Conservation (phyloP, 345 rosid genomes). For the Linum usitatissimum region DNA sequence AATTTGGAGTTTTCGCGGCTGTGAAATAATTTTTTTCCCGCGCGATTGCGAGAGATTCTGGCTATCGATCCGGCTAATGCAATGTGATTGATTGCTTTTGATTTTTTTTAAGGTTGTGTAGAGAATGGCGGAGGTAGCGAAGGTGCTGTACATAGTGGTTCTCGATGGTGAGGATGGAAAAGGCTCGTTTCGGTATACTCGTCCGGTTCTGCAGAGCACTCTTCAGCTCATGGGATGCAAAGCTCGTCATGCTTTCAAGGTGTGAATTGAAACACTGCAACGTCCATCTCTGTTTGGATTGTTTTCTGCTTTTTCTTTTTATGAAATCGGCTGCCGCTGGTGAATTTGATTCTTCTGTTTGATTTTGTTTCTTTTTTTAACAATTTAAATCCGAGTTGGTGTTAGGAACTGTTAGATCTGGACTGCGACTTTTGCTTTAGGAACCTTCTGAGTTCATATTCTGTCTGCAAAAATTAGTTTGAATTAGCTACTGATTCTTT, state of each 20-base stretch:
- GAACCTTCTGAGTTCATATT: neutral
- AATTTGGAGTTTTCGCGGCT: neutral
- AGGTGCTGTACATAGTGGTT: constrained; percentile 78
- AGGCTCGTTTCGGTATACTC: constrained; percentile 73
- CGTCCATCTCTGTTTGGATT: neutral
- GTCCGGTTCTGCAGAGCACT: constrained; percentile 83
- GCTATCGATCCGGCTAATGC: neutral
- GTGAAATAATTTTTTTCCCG: neutral
- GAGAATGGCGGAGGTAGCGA: constrained; percentile 56
- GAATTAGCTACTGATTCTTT: neutral
- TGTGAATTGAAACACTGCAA: constrained; percentile 5
- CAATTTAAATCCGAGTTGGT: neutral
- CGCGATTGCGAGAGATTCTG: neutral
- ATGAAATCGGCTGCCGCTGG: neutral
- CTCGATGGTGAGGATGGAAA: constrained; percentile 41
- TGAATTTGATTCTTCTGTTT: neutral
- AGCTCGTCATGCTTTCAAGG: constrained; percentile 97
- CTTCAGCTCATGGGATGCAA: constrained; percentile 98
- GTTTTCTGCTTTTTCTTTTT: neutral
- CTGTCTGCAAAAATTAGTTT: neutral
- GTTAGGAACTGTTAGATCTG: constrained; percentile 7
- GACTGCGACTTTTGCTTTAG: neutral
- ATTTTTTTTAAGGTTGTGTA: constrained; percentile 6
- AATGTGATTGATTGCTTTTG: neutral
- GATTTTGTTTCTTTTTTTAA: neutral